Percentiles rank a stretch among this genome's conserved stretches.
Evolutionary conservation across 768 basidiomycete genomes (phyloP).

Genomic region (Gautieria morchelliformis): DNA sequence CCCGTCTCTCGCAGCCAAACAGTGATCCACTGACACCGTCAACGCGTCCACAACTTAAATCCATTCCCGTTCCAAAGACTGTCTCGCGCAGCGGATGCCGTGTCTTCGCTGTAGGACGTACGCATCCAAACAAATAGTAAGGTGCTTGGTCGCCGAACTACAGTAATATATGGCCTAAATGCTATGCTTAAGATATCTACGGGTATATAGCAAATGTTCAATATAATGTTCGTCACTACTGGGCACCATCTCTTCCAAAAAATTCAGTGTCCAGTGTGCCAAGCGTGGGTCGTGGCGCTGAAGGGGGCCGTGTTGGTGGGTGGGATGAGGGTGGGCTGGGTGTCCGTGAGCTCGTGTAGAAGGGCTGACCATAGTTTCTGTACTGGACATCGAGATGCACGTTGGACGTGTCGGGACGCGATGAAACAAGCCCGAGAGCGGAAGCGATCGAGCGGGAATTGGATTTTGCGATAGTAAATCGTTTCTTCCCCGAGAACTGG

Average conservation of each 20-base stretch:
- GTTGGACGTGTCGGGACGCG: constrained; percentile 6
- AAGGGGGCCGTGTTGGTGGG: constrained; percentile 7
- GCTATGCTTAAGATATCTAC: not conserved
- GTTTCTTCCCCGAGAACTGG: constrained; percentile 37
- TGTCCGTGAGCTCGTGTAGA: not conserved
- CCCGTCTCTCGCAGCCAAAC: too few relatives aligned
- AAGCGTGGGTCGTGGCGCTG: constrained; percentile 1
- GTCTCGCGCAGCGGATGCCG: too few relatives aligned
- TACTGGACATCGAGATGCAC: not conserved
- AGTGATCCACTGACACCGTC: too few relatives aligned
- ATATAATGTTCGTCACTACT: not conserved
- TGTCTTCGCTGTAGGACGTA: not conserved
- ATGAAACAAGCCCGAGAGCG: constrained; percentile 35
- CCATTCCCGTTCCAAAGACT: too few relatives aligned
- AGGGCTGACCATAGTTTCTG: not conserved
- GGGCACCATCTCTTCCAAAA: not conserved
- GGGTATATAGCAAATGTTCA: not conserved
- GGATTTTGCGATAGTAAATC: constrained; percentile 36
- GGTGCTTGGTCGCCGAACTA: too few relatives aligned
- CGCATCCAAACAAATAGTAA: not conserved
- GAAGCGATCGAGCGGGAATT: constrained; percentile 42
- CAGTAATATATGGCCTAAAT: too few relatives aligned
- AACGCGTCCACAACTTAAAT: too few relatives aligned
- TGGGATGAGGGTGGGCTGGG: constrained; percentile 7
- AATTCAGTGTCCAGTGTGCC: constrained; percentile 4